Evolutionary conservation across 2,329 filamentous ascomycete species (phyloP), one percentile per base, ranked within the genome.

Genomic region (Ophiocordyceps sinensis): DNA sequence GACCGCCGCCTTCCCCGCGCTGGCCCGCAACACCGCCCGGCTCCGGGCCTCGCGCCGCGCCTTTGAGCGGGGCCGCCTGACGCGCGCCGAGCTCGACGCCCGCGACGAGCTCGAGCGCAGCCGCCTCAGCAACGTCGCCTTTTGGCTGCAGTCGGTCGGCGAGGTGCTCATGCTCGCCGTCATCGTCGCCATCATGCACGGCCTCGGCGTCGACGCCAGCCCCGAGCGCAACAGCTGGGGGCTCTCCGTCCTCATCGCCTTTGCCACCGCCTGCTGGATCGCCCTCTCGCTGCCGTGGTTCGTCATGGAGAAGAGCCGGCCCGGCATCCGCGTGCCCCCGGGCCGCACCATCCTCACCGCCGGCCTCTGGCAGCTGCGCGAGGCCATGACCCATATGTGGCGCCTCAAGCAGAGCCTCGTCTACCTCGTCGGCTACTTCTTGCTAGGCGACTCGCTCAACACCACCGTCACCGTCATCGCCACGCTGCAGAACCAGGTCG

Each of bases 391-490:
- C 0, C 70, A 80, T 52, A 73, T 82, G 14, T 78, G 75, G 71
- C 69, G 73, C 31, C 58, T 83, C 36, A 77, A 74, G 52, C 79
- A 83, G 58, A 78, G 71, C 46, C 55, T 82, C 26, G 62, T 80
- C 15, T 83, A 82, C 53, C 66, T 84, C 0, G 67, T 76, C 35
- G 76, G 73, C 3, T 83, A 81, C 51, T 82, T 83, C 52, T 62
- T 83, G 2, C 68, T 83, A 0, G 78, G 76, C n/a, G 79, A 83
- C 56, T 77, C 73, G 1, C 63, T 82, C 30, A 82, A 82, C 54
- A 84, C 79, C 0, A 81, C 78, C 0, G 75, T 82, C 5, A 82
- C 79, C 0, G 77, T 83, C 19, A 75, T 83, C 28, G 66, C 62
- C 1, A 82, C 77, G 0, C 57, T 82, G 5, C 79, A 83, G 51